Conservation (phyloP, 1,284 basidiomycete genomes). For the Cryptococcus hybrid region DNA sequence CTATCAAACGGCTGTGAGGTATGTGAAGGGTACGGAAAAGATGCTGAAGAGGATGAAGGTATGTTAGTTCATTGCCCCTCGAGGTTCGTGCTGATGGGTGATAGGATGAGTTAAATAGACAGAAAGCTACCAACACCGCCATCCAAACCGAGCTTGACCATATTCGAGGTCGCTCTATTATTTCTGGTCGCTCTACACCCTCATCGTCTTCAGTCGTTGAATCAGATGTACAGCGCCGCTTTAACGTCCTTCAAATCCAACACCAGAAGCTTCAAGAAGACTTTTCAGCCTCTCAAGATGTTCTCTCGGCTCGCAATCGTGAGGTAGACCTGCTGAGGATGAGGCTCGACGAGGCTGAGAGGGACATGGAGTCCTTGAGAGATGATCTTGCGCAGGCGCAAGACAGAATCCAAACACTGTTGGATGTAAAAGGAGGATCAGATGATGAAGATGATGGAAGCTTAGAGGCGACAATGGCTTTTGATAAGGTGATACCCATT, state of each 20-base stretch:
- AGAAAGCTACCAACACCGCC: constrained; percentile 73
- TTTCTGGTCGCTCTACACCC: constrained; percentile 78
- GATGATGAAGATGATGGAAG: constrained; percentile 27
- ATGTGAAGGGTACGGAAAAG: constrained; percentile 88
- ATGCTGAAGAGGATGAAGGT: constrained; percentile 95
- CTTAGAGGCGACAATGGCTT: constrained; percentile 41
- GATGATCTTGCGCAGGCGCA: constrained; percentile 72
- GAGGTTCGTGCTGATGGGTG: neutral
- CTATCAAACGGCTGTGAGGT: constrained; percentile 63
- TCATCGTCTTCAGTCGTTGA: constrained; percentile 56
- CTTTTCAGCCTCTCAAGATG: constrained; percentile 70
- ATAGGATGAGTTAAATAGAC: constrained; percentile 78
- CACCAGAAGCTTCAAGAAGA: constrained; percentile 72
- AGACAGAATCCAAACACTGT: constrained; percentile 51
- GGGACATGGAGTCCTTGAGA: constrained; percentile 56
- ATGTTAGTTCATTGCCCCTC: constrained; percentile 23
- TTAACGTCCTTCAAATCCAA: constrained; percentile 68
- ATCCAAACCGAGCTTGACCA: constrained; percentile 78
- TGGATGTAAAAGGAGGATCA: constrained; percentile 36
- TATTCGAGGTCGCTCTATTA: constrained; percentile 59
- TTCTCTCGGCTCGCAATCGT: constrained; percentile 67
- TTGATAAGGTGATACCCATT: constrained; percentile 38
- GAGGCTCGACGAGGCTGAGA: constrained; percentile 42
- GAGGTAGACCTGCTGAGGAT: constrained; percentile 64
- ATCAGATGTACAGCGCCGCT: constrained; percentile 58